Percentiles rank a stretch among this genome's conserved stretches.
These are phyloP conservation scores for Russula sp. DNA, from an alignment of 768 basidiomycete species.

Conservation along the genomic window DNA sequence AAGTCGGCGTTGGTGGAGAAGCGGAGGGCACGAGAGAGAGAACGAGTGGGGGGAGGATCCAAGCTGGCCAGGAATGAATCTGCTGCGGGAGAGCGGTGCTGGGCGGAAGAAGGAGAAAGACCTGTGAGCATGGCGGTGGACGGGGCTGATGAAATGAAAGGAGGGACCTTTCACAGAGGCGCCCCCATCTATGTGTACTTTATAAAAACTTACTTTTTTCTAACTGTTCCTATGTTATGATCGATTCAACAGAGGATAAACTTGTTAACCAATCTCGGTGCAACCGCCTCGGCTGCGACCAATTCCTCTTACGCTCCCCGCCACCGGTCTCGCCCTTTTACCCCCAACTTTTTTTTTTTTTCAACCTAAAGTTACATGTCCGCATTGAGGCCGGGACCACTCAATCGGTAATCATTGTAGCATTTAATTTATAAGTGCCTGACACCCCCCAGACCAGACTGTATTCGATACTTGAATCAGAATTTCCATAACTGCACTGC, in stretches of 20 bases:
- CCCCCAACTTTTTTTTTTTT: not conserved
- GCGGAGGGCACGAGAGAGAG: slow-evolving; percentile 19
- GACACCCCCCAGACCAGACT: not conserved
- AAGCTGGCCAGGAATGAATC: not conserved
- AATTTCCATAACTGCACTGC: no score
- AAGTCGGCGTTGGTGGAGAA: slow-evolving; percentile 19
- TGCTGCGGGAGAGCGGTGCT: slow-evolving; percentile 2
- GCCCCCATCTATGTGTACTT: not conserved
- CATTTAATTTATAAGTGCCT: not conserved
- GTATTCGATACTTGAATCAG: not conserved
- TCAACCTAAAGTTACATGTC: not conserved
- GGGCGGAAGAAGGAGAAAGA: slow-evolving; percentile 11
- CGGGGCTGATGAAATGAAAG: slow-evolving; percentile 11
- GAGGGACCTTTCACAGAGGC: not conserved
- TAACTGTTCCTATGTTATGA: not conserved
- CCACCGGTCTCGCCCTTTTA: not conserved
- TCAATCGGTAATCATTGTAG: no score
- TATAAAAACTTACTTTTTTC: slow-evolving; percentile 6
- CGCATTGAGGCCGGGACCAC: not conserved
- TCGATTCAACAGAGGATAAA: not conserved
- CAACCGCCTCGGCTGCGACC: not conserved
- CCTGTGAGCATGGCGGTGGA: slow-evolving; percentile 7
- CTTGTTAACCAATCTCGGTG: not conserved
- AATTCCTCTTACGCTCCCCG: not conserved
- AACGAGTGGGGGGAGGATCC: not conserved